phyloP scores from a whole-genome alignment of 2,329 filamentous ascomycete genomes.

The Hirsutella thompsonii region DNA sequence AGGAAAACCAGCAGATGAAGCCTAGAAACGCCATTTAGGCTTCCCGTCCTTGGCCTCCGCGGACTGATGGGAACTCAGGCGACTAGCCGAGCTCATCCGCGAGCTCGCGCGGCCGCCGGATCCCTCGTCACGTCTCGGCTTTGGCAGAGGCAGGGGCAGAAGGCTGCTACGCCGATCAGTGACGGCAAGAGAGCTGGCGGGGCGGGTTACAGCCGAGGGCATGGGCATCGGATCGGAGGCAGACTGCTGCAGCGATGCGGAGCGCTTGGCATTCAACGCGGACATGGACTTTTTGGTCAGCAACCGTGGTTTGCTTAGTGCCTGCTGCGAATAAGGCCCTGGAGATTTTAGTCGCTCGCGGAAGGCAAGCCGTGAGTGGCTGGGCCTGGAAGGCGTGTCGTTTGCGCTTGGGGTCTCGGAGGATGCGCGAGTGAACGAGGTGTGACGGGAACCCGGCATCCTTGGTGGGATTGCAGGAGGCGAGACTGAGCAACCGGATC shows the following conservation, averaged over 20 bases:
- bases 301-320: constrained; percentile 30
- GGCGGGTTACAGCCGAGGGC: constrained; percentile 24
- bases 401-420: constrained; percentile 35
- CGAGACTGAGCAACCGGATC: constrained; percentile 29
- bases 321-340: constrained; percentile 33
- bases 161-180: constrained; percentile 37
- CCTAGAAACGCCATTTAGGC: constrained; percentile 34
- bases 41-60: constrained; percentile 26
- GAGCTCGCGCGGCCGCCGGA: constrained; percentile 35
- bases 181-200: constrained; percentile 43
- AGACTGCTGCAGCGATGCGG: constrained; percentile 40
- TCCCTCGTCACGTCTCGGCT: constrained; percentile 14
- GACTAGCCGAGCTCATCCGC: constrained; percentile 29
- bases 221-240: constrained; percentile 17
- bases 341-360: constrained; percentile 18
- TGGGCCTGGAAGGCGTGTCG: constrained; percentile 34
- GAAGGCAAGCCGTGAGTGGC: constrained; percentile 21
- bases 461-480: constrained; percentile 29
- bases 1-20: background rate
- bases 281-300: constrained; percentile 30
- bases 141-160: constrained; percentile 40
- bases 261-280: constrained; percentile 27
- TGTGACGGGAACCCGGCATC: constrained; percentile 36
- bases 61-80: background rate
- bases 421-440: constrained; percentile 29